A percentile compares a stretch with the other conserved stretches of the same genome.
These are phyloP conservation scores for Vitis cinerea DNA, from an alignment of 164 flowering plant genomes.

Conservation along the genomic window DNA sequence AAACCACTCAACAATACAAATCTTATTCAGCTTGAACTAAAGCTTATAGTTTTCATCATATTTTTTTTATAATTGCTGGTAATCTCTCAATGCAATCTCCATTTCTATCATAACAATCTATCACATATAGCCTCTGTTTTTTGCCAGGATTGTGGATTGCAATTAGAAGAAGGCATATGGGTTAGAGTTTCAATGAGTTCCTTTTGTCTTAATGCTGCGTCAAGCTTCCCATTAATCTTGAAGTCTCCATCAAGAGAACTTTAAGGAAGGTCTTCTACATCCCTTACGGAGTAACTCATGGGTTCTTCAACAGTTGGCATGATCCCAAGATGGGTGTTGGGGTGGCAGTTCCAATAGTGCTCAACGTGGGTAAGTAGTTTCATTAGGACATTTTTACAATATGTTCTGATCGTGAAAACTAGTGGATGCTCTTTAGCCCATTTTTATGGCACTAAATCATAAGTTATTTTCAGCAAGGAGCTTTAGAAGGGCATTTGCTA, in stretches of 20 bases:
- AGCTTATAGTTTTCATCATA: constrained; percentile 34
- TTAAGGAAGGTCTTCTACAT: constrained; percentile 74
- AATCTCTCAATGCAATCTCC: constrained; percentile 35
- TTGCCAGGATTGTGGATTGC: constrained; percentile 53
- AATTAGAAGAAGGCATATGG: constrained; percentile 23
- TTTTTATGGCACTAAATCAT: constrained; percentile 63
- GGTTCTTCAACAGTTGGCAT: constrained; percentile 60
- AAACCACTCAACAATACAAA: constrained; percentile 56
- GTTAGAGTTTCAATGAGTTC: constrained; percentile 54
- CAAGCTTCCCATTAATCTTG: constrained; percentile 55
- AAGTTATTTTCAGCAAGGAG: constrained; percentile 68
- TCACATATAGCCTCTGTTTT: constrained; percentile 55
- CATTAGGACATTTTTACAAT: constrained; percentile 24
- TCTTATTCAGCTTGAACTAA: constrained; percentile 40
- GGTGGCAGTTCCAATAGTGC: constrained; percentile 62
- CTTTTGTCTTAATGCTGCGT: constrained; percentile 46
- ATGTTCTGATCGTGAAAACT: constrained; percentile 83
- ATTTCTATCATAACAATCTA: constrained; percentile 49
- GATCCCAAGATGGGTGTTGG: constrained; percentile 50
- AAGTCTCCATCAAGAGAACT: constrained; percentile 64
- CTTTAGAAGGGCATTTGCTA: constrained; percentile 73
- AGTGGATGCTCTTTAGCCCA: constrained; percentile 69
- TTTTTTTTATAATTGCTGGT: constrained; percentile 29
- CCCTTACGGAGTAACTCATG: constrained; percentile 71
- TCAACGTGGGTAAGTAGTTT: constrained; percentile 68